Conservation (phyloP, 2,329 filamentous ascomycete genomes). For the Rachicladosporium sp. region DNA sequence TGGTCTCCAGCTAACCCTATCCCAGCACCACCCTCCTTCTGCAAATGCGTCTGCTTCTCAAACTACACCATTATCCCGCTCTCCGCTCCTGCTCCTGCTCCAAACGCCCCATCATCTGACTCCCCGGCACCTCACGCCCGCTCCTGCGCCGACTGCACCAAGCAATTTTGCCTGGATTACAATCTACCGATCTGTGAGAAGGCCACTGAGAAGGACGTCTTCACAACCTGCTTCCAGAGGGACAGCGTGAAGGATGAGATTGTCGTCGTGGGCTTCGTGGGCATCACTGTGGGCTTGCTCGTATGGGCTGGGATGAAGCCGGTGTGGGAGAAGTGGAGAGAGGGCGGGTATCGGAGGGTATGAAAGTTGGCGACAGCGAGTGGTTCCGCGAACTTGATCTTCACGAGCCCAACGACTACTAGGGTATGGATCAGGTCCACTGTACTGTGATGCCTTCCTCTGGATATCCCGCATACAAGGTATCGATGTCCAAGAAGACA, state of each 20-base stretch:
- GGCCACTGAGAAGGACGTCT: conserved; percentile 52
- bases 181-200: conserved; percentile 50
- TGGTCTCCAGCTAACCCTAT: conserved; percentile 2
- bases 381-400: too few relatives aligned
- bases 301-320: conserved; percentile 49
- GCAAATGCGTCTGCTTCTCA: conserved; percentile 58
- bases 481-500: too few relatives aligned
- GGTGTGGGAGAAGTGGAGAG: conserved; percentile 42
- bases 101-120: too few relatives aligned
- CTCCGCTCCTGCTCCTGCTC: conserved; percentile 24
- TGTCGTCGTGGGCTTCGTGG: conserved; percentile 54
- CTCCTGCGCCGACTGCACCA: conserved; percentile 55
- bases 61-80: conserved; percentile 58
- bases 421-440: too few relatives aligned
- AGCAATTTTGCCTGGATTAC: conserved; percentile 53
- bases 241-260: conserved; percentile 56
- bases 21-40: conserved; percentile 49
- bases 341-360: not conserved
- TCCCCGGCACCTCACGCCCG: conserved; percentile 17
- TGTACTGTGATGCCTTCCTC: too few relatives aligned
- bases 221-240: conserved; percentile 55
- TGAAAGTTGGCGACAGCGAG: too few relatives aligned
- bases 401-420: too few relatives aligned
- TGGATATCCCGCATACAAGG: too few relatives aligned
- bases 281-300: conserved; percentile 48